Percentiles rank a stretch among this genome's conserved stretches.
These are phyloP conservation scores for Botrytis elliptica DNA, from an alignment of 2,329 filamentous ascomycete genomes.

Conservation along the genomic window DNA sequence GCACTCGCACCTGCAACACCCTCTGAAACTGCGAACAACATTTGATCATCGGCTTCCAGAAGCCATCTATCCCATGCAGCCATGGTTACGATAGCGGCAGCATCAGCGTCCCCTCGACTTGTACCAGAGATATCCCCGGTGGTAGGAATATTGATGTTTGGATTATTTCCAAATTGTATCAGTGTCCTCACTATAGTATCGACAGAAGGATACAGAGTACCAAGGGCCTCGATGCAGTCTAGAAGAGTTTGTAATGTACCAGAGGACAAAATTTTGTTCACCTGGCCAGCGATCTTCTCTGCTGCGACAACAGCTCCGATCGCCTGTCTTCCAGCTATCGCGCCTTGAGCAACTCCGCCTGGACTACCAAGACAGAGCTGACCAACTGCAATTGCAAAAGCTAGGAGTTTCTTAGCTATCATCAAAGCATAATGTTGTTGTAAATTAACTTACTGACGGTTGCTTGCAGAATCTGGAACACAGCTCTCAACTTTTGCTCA, in stretches of 20 bases:
- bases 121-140: slow-evolving; percentile 6
- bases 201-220: neutral
- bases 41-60: slow-evolving; percentile 1
- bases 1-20: neutral
- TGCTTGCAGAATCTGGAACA: slow-evolving; percentile 1
- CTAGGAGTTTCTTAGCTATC: neutral
- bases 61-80: slow-evolving; percentile 15
- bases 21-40: neutral
- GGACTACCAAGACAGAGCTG: slow-evolving; percentile 12
- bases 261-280: slow-evolving; percentile 7
- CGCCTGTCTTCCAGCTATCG: slow-evolving; percentile 6
- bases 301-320: slow-evolving; percentile 5
- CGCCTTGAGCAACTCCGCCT: neutral
- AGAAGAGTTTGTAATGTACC: slow-evolving; percentile 10
- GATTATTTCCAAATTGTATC: neutral
- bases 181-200: slow-evolving; percentile 6
- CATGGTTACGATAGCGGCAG: slow-evolving; percentile 1
- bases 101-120: slow-evolving; percentile 1
- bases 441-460: neutral
- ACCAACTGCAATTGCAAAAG: slow-evolving; percentile 12
- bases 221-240: slow-evolving; percentile 11
- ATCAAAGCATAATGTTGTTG: neutral
- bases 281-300: neutral
- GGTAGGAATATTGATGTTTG: slow-evolving; percentile 5
- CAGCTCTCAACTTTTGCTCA: slow-evolving; percentile 6